Base-by-base conservation (phyloP, 2,329 filamentous ascomycete genomes). In the Botrytis cinerea region DNA sequence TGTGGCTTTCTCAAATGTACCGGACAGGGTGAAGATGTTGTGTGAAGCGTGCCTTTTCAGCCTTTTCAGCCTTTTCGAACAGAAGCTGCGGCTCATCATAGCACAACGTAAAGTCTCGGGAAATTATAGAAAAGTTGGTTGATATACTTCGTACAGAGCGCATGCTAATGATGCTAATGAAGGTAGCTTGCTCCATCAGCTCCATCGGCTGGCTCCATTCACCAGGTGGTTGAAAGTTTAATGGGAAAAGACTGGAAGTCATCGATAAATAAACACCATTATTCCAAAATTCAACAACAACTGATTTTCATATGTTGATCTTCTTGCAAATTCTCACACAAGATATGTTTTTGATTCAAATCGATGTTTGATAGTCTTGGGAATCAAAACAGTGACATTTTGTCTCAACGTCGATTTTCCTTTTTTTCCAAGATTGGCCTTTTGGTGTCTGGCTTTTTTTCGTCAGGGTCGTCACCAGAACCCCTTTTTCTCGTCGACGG, bases 401-500 rank as follows among this genome's bases (percentile, higher is more conserved):
- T 54, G 48, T 54, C 48, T 54, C n/a, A 25, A n/a, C 16, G 48
- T 54, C 48, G 48, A 54, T 54, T 54, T n/a, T 54, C 12, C 12
- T 54, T 54, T 54, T 51, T n/a, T 22, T 51, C 14, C 48, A 1
- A n/a, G n/a, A 57, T 18, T 57, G 9, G 18, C 51, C 18, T 28
- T 57, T 25, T 18, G 51, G n/a, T 28, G n/a, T 18, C 51, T 28
- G 51, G 51, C 51, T 28, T 28, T 38, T 38, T 38, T 28, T 57
- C n/a, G 14, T 18, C 51, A 28, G n/a, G n/a, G 51, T 32, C 51
- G 51, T 57, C 51, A n/a, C 14, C 16, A 38, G 48, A 64, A 18
- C 69, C 69, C 59, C 69, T 32, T 71, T 71, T 71, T 12, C 25
- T 40, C 38, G 10, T 43, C 46, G 69, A 64, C 69, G 14, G 35